Percentiles rank a stretch among this genome's conserved stretches.
These are phyloP conservation scores for Sarcomyxa edulis DNA, from an alignment of 768 basidiomycete genomes.

Conservation along the genomic window DNA sequence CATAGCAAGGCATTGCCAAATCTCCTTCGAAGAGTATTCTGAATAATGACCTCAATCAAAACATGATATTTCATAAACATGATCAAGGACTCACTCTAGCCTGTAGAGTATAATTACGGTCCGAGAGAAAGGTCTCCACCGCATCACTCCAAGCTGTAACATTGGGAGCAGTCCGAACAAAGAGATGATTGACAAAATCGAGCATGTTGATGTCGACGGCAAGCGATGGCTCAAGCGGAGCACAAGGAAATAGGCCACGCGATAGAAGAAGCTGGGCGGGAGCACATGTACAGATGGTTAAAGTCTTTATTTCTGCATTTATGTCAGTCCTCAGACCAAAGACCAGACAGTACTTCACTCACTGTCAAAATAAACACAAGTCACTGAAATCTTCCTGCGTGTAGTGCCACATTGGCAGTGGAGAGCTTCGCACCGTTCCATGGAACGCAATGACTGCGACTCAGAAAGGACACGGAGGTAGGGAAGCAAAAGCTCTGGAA, in stretches of 20 bases:
- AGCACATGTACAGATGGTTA: constrained; percentile 9
- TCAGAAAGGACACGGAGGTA: no score
- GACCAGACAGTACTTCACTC: no score
- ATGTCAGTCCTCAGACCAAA: no score
- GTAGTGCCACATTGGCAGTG: no score
- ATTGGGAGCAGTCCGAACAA: constrained; percentile 20
- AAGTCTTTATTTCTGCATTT: constrained; percentile 5
- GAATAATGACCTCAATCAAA: constrained; percentile 1
- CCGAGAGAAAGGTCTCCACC: constrained; percentile 16
- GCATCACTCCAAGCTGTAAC: constrained; percentile 21
- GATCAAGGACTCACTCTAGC: constrained; percentile 6
- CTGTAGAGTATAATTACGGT: constrained; percentile 15
- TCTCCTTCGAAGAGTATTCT: constrained; percentile 17
- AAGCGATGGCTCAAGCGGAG: constrained; percentile 21
- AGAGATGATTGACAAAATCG: constrained; percentile 20
- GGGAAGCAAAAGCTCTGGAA: no score
- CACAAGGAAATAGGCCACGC: constrained; percentile 20
- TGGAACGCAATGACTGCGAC: no score
- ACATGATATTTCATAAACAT: no score
- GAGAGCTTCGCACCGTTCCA: no score
- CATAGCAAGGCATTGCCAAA: constrained; percentile 22
- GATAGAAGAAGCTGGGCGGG: constrained; percentile 16
- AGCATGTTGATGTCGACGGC: constrained; percentile 25
- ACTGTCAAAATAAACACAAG: no score
- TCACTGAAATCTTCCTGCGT: no score